Evolutionary conservation across 352 stramenopile genomes (phyloP), one percentile per base, ranked within the genome.

Genomic region (Aphanomyces stellatus): DNA sequence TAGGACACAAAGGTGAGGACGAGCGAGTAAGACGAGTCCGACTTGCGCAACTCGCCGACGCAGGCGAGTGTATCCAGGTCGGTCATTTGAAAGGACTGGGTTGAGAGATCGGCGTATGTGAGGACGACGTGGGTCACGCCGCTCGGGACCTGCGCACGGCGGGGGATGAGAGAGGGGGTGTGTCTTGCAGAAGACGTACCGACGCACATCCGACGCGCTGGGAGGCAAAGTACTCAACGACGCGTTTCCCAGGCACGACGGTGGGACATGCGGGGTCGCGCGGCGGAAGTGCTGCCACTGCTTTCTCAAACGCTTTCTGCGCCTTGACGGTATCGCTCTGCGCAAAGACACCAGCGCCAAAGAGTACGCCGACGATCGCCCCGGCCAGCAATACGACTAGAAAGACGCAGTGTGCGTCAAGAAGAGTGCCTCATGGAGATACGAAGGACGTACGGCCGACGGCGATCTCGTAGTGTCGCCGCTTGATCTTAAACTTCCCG

Each of bases 71-170:
- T 24, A 34, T 48, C 41, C 28, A 37, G 25, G 24, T 67, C 60
- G 3, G 22, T 57, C 27, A 51, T 7, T 22, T 67, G 60, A n/a
- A 67, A 46, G 15, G 60, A 60, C 34, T 59, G 3, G 19, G 19
- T 19, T 3, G 17, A 22, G 30, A 67, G 37, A 25, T 40, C 34
- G 19, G 60, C 60, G 28, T 49, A 59, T 8, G 37, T 57, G 17
- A 67, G 35, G 24, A 67, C 60, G 1, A 67, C 60, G 27, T 67
- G 60, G 15, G 60, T 67, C 15, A 67, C 60, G 31, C 60, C 60
- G n/a, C 28, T 41, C 13, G 60, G 24, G 33, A 67, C n/a, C 60
- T 67, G 30, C 11, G 25, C 19, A 53, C 13, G 19, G 25, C 28
- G 30, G 27, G 19, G 6, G n/a, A 13, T 57, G 8, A 34, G 49